Evolutionary conservation across 169 alveolate genomes (phyloP).

Genomic region (Theileria orientalis): DNA sequence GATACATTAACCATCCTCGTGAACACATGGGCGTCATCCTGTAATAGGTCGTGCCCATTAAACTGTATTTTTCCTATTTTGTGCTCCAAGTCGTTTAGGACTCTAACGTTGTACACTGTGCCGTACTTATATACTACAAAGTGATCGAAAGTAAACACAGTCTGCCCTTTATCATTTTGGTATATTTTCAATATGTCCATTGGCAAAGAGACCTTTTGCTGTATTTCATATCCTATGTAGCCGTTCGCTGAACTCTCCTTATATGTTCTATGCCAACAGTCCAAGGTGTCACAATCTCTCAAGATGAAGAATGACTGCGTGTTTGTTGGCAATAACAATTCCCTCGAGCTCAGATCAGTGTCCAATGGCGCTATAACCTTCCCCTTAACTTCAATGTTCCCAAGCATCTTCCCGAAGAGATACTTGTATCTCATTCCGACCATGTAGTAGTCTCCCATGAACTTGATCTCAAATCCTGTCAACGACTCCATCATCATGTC

Average conservation of each 20-base stretch:
- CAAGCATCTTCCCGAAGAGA: slow-evolving; percentile 20
- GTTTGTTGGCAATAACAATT: neutral
- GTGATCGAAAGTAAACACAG: neutral
- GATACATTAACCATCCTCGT: slow-evolving; percentile 21
- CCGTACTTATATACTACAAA: slow-evolving; percentile 3
- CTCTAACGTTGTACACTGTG: slow-evolving; percentile 1
- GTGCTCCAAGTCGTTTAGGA: slow-evolving; percentile 1
- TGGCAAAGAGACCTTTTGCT: neutral
- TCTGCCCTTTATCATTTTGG: neutral
- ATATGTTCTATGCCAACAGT: slow-evolving; percentile 3
- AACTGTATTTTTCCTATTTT: slow-evolving; percentile 38
- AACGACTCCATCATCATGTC: neutral
- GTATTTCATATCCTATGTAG: neutral
- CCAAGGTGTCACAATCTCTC: slow-evolving; percentile 9
- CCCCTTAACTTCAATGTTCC: slow-evolving; percentile 19
- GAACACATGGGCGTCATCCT: slow-evolving; percentile 3
- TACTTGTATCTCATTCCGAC: slow-evolving; percentile 27
- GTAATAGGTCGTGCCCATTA: slow-evolving; percentile 7
- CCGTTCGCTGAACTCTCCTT: neutral
- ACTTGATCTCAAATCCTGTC: slow-evolving; percentile 19
- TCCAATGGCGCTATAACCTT: slow-evolving; percentile 3
- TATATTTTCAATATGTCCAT: neutral
- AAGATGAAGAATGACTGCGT: slow-evolving; percentile 5
- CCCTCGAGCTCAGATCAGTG: slow-evolving; percentile 10
- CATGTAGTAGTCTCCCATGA: slow-evolving; percentile 22